Evolutionary conservation across 257 asterid genomes (phyloP).

Genomic region (Solanum bulbocastanum): DNA sequence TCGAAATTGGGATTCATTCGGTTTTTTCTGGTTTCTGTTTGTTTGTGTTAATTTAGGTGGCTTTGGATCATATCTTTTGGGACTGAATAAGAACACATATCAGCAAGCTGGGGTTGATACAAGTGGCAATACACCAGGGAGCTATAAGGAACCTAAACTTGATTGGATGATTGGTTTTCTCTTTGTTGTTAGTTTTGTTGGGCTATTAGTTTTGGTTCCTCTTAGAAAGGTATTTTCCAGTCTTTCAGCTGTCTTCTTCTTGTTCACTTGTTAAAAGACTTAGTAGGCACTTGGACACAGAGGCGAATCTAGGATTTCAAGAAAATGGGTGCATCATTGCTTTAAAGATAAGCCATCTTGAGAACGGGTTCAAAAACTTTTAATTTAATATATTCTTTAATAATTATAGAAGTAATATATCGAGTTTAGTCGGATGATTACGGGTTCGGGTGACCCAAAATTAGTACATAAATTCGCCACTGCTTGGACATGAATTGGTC

Average conservation of each 20-base stretch:
- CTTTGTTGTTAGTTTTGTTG: conserved; percentile 53
- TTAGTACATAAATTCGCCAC: too few relatives aligned
- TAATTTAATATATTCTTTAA: too few relatives aligned
- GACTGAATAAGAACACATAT: conserved; percentile 41
- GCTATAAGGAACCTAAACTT: conserved; percentile 41
- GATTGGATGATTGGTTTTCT: conserved; percentile 76
- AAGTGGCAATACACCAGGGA: conserved; percentile 40
- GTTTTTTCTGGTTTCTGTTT: background rate
- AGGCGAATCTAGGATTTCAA: too few relatives aligned
- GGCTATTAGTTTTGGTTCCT: conserved; percentile 62
- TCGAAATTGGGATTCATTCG: background rate
- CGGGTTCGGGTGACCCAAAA: too few relatives aligned
- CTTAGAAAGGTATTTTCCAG: conserved; percentile 40
- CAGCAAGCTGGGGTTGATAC: conserved; percentile 55
- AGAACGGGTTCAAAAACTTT: too few relatives aligned
- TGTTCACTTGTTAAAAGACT: background rate
- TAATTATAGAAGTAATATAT: too few relatives aligned
- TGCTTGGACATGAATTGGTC: background rate
- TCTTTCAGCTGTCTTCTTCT: background rate
- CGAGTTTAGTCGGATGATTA: too few relatives aligned
- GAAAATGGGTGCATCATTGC: too few relatives aligned
- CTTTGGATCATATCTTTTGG: conserved; percentile 59
- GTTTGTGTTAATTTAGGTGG: conserved; percentile 38
- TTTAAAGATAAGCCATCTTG: too few relatives aligned
- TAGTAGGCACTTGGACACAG: background rate